Evolutionary conservation across 2,329 filamentous ascomycete genomes (phyloP).

Genomic region (Pseudopyricularia cyperi): DNA sequence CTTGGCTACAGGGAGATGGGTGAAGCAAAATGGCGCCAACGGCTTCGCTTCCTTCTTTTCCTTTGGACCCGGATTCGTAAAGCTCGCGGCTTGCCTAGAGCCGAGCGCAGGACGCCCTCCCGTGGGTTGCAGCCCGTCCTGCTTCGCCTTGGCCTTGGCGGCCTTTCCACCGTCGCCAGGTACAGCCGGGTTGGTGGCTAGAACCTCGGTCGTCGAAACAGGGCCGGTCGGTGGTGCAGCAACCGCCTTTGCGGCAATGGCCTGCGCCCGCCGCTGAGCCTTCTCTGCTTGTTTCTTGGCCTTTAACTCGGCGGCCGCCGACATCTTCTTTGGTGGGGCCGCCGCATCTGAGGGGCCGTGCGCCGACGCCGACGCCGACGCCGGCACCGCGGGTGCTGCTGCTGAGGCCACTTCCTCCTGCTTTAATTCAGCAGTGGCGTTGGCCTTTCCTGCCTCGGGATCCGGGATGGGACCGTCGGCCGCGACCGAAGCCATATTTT

Average conservation of each 20-base stretch:
- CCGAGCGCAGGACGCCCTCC: background rate
- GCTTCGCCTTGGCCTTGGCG: conserved; percentile 32
- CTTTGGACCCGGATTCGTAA: background rate
- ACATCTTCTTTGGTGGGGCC: conserved; percentile 35
- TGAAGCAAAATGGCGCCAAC: conserved; percentile 61
- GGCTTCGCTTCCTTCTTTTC: conserved; percentile 43
- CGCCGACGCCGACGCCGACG: background rate
- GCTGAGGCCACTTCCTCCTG: background rate
- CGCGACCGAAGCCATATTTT: conserved; percentile 1
- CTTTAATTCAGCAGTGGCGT: background rate
- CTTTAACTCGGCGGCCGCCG: conserved; percentile 64
- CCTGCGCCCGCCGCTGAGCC: conserved; percentile 66
- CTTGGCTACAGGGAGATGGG: conserved; percentile 62
- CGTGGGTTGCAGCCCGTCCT: conserved; percentile 15
- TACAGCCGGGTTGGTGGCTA: background rate
- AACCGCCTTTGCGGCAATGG: conserved; percentile 41
- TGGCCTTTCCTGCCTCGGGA: background rate
- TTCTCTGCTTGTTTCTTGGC: conserved; percentile 87
- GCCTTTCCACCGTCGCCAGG: conserved; percentile 27
- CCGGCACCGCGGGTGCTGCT: background rate
- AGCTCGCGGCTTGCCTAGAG: conserved; percentile 17
- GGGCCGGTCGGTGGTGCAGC: conserved; percentile 22
- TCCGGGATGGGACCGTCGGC: background rate
- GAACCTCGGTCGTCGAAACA: conserved; percentile 16
- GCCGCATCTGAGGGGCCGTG: conserved; percentile 5